Evolutionary conservation across 352 stramenopile genomes (phyloP).

Genomic region (Pythium biforme): DNA sequence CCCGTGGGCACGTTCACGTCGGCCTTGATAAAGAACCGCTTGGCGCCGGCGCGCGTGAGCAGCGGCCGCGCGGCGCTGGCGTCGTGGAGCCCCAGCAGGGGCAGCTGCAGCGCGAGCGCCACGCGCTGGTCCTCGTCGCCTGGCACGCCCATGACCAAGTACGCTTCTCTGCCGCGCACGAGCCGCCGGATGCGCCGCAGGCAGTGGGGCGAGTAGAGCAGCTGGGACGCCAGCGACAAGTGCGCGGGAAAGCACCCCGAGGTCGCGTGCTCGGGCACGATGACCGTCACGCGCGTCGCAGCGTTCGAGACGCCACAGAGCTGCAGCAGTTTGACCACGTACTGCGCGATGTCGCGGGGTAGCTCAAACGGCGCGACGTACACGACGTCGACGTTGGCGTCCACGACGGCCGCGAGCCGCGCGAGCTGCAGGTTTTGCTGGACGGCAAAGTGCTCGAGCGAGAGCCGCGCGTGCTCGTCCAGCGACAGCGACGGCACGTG

Average conservation of each 20-base stretch:
- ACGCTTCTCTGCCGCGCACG: slow-evolving; percentile 59
- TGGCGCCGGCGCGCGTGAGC: slow-evolving; percentile 75
- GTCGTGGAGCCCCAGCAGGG: slow-evolving; percentile 61
- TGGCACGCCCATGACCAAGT: slow-evolving; percentile 73
- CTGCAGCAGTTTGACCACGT: slow-evolving; percentile 84
- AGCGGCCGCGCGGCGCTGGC: slow-evolving; percentile 47
- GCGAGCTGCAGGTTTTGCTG: slow-evolving; percentile 85
- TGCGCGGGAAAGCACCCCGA: slow-evolving; percentile 64
- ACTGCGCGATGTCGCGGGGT: slow-evolving; percentile 69
- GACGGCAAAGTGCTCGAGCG: slow-evolving; percentile 64
- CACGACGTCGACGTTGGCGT: slow-evolving; percentile 82
- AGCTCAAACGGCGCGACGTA: slow-evolving; percentile 87
- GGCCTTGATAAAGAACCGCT: slow-evolving; percentile 77
- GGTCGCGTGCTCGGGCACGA: slow-evolving; percentile 79
- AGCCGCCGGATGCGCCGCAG: slow-evolving; percentile 63
- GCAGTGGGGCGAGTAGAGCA: slow-evolving; percentile 86
- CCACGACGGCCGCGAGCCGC: slow-evolving; percentile 62
- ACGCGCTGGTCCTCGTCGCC: slow-evolving; percentile 81
- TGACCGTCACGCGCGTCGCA: slow-evolving; percentile 64
- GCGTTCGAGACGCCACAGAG: slow-evolving; percentile 65
- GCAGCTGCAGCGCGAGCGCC: slow-evolving; percentile 69
- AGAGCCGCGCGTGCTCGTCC: slow-evolving; percentile 62
- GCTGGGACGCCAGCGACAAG: slow-evolving; percentile 73
- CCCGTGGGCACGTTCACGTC: slow-evolving; percentile 86
- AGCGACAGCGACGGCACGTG: slow-evolving; percentile 83